Evolutionary conservation across 2,329 filamentous ascomycete species (phyloP), one percentile per base, ranked within the genome.

Genomic region (Aspergillus ochraceus): DNA sequence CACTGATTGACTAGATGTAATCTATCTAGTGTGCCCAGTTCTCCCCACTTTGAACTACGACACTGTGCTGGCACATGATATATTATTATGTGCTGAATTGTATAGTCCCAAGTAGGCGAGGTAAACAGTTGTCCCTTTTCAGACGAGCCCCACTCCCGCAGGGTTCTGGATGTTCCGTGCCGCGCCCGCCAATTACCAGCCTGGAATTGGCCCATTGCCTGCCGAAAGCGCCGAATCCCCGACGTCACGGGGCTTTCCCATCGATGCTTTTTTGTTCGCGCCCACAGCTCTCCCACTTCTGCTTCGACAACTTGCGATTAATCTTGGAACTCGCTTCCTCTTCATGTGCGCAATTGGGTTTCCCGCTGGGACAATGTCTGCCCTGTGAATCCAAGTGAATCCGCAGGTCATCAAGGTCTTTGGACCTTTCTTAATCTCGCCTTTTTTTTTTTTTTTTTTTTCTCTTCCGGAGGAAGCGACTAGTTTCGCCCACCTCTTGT

Each of bases 221-320:
- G 60, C 64, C 67, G 63, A 73, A 72, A 66, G 64, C 70, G 71
- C 70, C 68, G 67, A 66, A 63, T 69, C 65, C 68, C 71, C 68
- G 65, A 70, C 68, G 64, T 69, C 65, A 69, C 63, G 61, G 60
- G 64, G 61, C 52, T n/a, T 52, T 53, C 4, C 24, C 58, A 62
- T 39, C 29, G 29, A 14, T 39, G 36, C 46, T 52, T 36, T 53
- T 49, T 51, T 47, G 12, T 47, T 45, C 17, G 19, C 30, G 29
- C 46, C n/a, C 46, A 20, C 51, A 17, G 49, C 53, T 29, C 29
- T 24, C 46, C 45, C n/a, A n/a, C 29, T 47, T n/a, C n/a, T 30
- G 14, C n/a, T 36, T 55, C 32, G 17, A 39, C 29, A 53, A 36
- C 47, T 49, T 55, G 42, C 55, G 32, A 58, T 17, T 42, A 52